Conservation (phyloP, 371 early-diverging fungal genomes). For the Mortierella sp. region DNA sequence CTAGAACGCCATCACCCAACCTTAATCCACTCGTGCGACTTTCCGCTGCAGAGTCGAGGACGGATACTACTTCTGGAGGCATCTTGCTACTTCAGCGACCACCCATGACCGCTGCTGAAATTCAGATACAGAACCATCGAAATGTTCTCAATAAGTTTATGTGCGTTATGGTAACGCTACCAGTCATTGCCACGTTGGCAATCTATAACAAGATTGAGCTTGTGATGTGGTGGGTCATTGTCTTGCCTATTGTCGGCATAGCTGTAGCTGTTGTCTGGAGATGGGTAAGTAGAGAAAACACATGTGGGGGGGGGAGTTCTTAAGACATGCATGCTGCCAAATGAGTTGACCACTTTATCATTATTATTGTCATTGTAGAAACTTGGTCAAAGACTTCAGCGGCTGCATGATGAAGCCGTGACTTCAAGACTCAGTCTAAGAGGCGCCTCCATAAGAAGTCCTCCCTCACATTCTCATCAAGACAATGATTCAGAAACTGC, state of each 20-base stretch:
- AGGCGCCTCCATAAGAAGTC: neutral
- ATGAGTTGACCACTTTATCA: neutral
- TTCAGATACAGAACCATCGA: neutral
- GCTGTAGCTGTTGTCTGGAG: slow-evolving; percentile 10
- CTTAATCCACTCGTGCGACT: neutral
- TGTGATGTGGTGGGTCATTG: slow-evolving; percentile 32
- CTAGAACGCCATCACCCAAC: neutral
- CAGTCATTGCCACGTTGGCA: slow-evolving; percentile 22
- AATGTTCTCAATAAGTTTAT: slow-evolving; percentile 19
- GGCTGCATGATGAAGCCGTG: neutral
- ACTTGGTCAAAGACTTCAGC: neutral
- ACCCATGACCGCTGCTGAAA: neutral
- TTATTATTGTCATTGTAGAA: neutral
- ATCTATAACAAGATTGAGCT: slow-evolving; percentile 23
- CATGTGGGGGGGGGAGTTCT: neutral
- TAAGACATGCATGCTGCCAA: too few relatives aligned
- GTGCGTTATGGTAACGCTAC: slow-evolving; percentile 20
- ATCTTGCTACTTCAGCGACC: neutral
- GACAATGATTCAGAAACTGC: neutral
- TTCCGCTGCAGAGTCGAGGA: slow-evolving; percentile 1
- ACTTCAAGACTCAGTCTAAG: neutral
- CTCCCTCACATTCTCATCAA: neutral
- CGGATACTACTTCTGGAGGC: neutral
- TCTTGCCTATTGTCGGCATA: slow-evolving; percentile 11
- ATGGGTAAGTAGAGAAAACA: slow-evolving; percentile 12